A percentile compares a stretch with the other conserved stretches of the same genome.
Evolutionary conservation across 345 rosid genomes (phyloP).

Genomic region (Lepidium sativum): DNA sequence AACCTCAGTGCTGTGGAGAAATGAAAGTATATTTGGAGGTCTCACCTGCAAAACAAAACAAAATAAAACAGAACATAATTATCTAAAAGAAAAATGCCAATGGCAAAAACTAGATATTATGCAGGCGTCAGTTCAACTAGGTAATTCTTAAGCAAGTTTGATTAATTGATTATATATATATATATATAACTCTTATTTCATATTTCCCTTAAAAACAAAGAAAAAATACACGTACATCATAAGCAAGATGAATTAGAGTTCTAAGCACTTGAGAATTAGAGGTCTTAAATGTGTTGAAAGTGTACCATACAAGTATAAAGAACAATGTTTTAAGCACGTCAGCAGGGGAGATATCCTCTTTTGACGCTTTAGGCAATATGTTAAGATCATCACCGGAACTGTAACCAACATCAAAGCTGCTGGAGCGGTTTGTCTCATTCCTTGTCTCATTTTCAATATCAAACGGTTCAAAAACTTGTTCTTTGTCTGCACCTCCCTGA

Average conservation of each 20-base stretch:
- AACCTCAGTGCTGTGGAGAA: slow-evolving; percentile 91
- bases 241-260: neutral
- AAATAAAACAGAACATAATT: slow-evolving; percentile 1
- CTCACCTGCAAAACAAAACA: slow-evolving; percentile 63
- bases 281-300: too few species aligned
- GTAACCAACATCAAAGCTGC: too few species aligned
- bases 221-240: neutral
- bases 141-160: neutral
- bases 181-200: neutral
- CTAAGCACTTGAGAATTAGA: neutral
- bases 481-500: too few species aligned
- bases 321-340: too few species aligned
- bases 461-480: too few species aligned
- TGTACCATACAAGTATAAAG: too few species aligned
- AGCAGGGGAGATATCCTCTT: too few species aligned
- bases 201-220: neutral
- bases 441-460: too few species aligned
- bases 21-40: slow-evolving; percentile 90
- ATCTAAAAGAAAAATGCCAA: neutral
- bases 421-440: too few species aligned
- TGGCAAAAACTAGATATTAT: too few species aligned
- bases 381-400: too few species aligned
- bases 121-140: neutral
- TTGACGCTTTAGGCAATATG: too few species aligned
- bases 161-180: neutral